Conservation (phyloP, 495 filamentous ascomycete genomes). For the Penicillium ochrochloron region DNA sequence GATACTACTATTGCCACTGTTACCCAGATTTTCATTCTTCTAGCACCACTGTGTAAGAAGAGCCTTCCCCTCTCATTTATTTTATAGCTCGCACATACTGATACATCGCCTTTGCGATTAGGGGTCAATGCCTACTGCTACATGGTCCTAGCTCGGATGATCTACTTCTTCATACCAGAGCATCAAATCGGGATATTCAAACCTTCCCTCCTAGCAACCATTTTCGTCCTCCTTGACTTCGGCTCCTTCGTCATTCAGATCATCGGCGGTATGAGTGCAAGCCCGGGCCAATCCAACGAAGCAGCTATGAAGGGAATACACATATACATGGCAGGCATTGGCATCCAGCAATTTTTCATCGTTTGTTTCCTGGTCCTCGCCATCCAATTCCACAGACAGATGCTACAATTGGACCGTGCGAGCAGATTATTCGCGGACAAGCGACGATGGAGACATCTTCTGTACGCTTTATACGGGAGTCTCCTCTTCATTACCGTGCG, state of each 20-base stretch:
- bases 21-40: background rate
- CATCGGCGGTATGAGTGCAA: background rate
- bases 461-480: background rate
- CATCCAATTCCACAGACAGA: slow-evolving; percentile 52
- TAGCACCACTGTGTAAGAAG: background rate
- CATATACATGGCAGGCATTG: slow-evolving; percentile 62
- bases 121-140: background rate
- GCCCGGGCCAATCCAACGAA: background rate
- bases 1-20: background rate
- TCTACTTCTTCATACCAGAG: slow-evolving; percentile 1
- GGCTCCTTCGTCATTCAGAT: background rate
- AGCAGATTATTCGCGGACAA: background rate
- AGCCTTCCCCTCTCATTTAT: background rate
- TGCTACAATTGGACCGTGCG: slow-evolving; percentile 8
- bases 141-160: background rate
- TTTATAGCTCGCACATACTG: background rate
- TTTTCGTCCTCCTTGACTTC: background rate
- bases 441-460: background rate
- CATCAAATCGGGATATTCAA: background rate
- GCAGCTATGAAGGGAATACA: slow-evolving; percentile 42
- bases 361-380: slow-evolving; percentile 51
- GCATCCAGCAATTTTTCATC: slow-evolving; percentile 61
- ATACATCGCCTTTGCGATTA: background rate
- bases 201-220: background rate
- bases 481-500: background rate